These are phyloP conservation scores for Erysimum cheiranthoides DNA, from an alignment of 345 rosid genomes.

Conservation along the genomic window DNA sequence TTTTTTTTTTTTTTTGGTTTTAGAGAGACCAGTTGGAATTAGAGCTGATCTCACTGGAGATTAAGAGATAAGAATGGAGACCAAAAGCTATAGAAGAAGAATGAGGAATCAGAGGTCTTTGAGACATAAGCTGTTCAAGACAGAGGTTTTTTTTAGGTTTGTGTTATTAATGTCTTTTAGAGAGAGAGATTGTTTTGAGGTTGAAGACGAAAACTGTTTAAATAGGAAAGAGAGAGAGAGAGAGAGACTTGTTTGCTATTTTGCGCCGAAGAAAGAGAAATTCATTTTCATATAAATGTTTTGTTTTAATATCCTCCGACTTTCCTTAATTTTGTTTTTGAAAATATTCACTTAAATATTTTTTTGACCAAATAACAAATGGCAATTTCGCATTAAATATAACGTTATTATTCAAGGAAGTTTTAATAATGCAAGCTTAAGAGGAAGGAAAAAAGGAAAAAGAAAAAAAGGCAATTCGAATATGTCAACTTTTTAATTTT, in stretches of 20 bases:
- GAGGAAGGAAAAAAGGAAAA: too few relatives aligned
- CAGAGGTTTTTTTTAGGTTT: slow-evolving; percentile 18
- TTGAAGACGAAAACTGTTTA: slow-evolving; percentile 32
- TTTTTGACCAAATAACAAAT: slow-evolving; percentile 7
- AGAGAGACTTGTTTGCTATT: slow-evolving; percentile 40
- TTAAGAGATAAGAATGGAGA: slow-evolving; percentile 76
- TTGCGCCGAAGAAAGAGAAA: slow-evolving; percentile 31
- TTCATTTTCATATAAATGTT: too few relatives aligned
- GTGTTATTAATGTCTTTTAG: slow-evolving; percentile 2
- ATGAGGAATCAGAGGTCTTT: slow-evolving; percentile 73
- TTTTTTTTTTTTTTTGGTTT: not conserved
- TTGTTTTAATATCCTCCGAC: too few relatives aligned
- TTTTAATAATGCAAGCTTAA: not conserved
- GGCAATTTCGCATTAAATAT: not conserved
- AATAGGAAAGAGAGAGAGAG: slow-evolving; percentile 8
- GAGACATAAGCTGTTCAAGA: slow-evolving; percentile 67
- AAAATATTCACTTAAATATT: not conserved
- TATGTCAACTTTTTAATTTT: not conserved
- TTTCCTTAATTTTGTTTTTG: slow-evolving; percentile 1
- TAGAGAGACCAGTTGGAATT: slow-evolving; percentile 55
- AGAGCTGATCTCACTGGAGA: slow-evolving; percentile 73
- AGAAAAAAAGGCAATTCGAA: not conserved
- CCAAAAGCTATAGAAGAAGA: slow-evolving; percentile 65
- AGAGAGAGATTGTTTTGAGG: slow-evolving; percentile 32
- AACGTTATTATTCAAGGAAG: not conserved